A percentile compares a stretch with the other conserved stretches of the same genome.
Evolutionary conservation across 2,329 filamentous ascomycete species (phyloP).

Genomic region (Sphaerulina musiva): DNA sequence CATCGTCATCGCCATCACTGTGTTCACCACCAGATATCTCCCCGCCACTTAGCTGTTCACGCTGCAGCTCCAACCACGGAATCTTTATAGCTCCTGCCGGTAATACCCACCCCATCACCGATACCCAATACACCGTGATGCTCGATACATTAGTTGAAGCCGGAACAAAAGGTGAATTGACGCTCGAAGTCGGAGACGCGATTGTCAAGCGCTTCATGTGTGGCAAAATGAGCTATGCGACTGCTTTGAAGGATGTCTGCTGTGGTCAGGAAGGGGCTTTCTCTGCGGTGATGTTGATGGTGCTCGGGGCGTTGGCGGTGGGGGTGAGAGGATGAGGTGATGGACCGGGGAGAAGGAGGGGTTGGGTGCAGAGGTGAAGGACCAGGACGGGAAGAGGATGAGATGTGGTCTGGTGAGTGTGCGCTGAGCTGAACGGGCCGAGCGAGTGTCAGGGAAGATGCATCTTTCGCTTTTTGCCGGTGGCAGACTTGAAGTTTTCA

Average conservation of each 20-base stretch:
- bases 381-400: no score
- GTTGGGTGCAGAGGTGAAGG: no score
- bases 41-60: no score
- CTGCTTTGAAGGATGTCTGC: slow-evolving; percentile 1
- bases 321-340: not conserved
- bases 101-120: not conserved
- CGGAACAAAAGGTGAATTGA: not conserved
- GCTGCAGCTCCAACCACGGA: not conserved
- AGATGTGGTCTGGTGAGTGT: no score
- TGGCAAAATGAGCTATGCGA: not conserved
- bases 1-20: no score
- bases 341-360: not conserved
- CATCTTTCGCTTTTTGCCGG: no score
- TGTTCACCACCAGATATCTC: not conserved
- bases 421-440: no score
- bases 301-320: not conserved
- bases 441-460: no score
- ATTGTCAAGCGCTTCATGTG: slow-evolving; percentile 3
- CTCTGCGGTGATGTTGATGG: not conserved
- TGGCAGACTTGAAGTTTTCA: no score
- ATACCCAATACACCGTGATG: slow-evolving; percentile 1
- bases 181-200: not conserved
- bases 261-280: not conserved
- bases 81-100: not conserved
- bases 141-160: slow-evolving; percentile 1